phyloP scores from a whole-genome alignment of 768 basidiomycete genomes.

The Amanita thiersii region DNA sequence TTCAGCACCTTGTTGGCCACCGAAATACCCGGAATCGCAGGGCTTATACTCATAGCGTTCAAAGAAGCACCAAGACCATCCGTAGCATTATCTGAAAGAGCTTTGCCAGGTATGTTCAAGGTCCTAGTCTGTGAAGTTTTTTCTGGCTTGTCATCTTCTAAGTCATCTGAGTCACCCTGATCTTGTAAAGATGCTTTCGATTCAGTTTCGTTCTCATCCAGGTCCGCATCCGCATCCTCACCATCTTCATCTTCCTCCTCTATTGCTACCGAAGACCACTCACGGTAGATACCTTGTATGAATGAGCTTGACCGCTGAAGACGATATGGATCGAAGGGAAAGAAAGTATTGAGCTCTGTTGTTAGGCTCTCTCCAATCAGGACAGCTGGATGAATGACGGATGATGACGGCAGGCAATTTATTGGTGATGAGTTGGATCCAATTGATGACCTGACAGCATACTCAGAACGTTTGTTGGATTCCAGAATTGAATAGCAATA shows the following conservation, averaged over 20 bases:
- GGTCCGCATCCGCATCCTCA: conserved; percentile 46
- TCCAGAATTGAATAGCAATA: conserved; percentile 94
- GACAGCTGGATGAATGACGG: conserved; percentile 16
- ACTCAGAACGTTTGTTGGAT: conserved; percentile 69
- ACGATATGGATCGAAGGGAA: conserved; percentile 97
- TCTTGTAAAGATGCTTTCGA: conserved; percentile 1
- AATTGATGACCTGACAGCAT: conserved; percentile 22
- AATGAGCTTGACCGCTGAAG: conserved; percentile 71
- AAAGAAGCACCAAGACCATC: conserved; percentile 58
- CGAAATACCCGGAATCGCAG: too few relatives aligned
- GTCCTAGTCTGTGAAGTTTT: conserved; percentile 11
- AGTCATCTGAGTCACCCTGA: not conserved
- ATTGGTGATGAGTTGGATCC: conserved; percentile 1
- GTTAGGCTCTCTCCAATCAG: conserved; percentile 30
- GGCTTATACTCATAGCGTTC: conserved; percentile 82
- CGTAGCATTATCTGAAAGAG: conserved; percentile 25
- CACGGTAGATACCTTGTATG: conserved; percentile 80
- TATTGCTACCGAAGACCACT: conserved; percentile 81
- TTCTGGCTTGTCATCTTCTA: conserved; percentile 5
- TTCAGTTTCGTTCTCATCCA: conserved; percentile 16
- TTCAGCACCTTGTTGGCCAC: too few relatives aligned
- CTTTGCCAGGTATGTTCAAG: conserved; percentile 14
- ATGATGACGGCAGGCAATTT: conserved; percentile 4
- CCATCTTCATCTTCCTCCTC: conserved; percentile 69
- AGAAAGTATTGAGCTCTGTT: conserved; percentile 84